A percentile compares a stretch with the other conserved stretches of the same genome.
phyloP scores from a whole-genome alignment of 2,329 filamentous ascomycete genomes.

The Fusarium scirpi region DNA sequence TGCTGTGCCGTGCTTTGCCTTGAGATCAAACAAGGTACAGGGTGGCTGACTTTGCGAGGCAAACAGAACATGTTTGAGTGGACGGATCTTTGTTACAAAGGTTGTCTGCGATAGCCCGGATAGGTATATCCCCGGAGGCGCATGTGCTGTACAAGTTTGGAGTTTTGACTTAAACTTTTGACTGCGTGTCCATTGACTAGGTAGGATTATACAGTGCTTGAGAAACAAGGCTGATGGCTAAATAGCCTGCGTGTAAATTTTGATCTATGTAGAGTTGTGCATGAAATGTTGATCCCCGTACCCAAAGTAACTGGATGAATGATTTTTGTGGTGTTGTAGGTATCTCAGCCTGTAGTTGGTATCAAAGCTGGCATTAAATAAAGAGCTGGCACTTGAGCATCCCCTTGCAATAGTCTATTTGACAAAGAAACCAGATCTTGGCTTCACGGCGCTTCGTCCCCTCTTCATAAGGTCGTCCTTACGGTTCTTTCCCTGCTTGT shows the following conservation, averaged over 20 bases:
- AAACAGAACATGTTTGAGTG: not conserved
- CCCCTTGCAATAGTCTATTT: slow-evolving; percentile 20
- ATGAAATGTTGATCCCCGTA: not conserved
- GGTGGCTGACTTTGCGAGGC: slow-evolving; percentile 1
- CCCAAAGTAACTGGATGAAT: not conserved
- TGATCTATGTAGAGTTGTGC: not conserved
- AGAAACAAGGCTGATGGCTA: not conserved
- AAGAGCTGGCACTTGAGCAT: not conserved
- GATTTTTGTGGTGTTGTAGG: not conserved
- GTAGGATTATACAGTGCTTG: not conserved
- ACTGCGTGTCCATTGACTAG: not conserved
- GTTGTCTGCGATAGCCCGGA: slow-evolving; percentile 5
- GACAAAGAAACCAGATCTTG: slow-evolving; percentile 58
- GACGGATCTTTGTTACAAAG: slow-evolving; percentile 10
- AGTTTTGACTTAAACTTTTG: not conserved
- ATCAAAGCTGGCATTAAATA: slow-evolving; percentile 21
- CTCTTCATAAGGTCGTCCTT: slow-evolving; percentile 62
- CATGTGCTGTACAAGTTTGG: not conserved
- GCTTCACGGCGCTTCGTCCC: slow-evolving; percentile 55
- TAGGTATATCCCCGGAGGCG: slow-evolving; percentile 3
- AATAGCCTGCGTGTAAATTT: not conserved
- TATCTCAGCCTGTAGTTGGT: slow-evolving; percentile 15
- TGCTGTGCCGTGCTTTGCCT: not conserved
- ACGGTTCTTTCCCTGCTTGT: slow-evolving; percentile 56
- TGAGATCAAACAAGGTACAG: slow-evolving; percentile 9